These are phyloP conservation scores for Rhizoctonia solani DNA, from an alignment of 1,284 basidiomycete genomes.

Conservation along the genomic window DNA sequence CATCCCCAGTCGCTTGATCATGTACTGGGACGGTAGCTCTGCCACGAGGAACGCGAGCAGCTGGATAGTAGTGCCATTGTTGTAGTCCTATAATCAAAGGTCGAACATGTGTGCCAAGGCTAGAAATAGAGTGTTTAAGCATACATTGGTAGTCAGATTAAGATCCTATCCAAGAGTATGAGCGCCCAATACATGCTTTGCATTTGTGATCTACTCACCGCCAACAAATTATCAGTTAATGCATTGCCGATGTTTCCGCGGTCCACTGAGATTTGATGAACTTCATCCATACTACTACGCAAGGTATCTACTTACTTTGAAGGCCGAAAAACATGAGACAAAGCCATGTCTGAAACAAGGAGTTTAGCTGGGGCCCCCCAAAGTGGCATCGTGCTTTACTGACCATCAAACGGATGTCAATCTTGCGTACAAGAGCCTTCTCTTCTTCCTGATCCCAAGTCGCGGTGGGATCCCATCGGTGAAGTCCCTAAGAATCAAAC, in stretches of 20 bases:
- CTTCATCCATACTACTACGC: not conserved
- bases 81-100: slow-evolving; percentile 4
- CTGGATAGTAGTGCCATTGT: slow-evolving; percentile 25
- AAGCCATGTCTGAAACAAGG: slow-evolving; percentile 18
- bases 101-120: not conserved
- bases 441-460: slow-evolving; percentile 14
- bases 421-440: slow-evolving; percentile 9
- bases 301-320: slow-evolving; percentile 6
- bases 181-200: not conserved
- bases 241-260: slow-evolving; percentile 23
- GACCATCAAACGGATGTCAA: slow-evolving; percentile 20
- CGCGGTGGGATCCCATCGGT: slow-evolving; percentile 18
- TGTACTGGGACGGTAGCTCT: slow-evolving; percentile 22
- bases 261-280: not conserved
- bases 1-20: slow-evolving; percentile 28
- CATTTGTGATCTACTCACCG: not conserved
- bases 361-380: not conserved
- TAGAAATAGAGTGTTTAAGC: not conserved
- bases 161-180: slow-evolving; percentile 2
- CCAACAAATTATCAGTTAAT: slow-evolving; percentile 17
- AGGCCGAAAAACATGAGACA: slow-evolving; percentile 30
- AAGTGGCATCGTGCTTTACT: not conserved
- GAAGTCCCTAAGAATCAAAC: not conserved
- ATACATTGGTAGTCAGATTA: slow-evolving; percentile 12
- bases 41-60: slow-evolving; percentile 15